Percentiles rank a stretch among this genome's conserved stretches.
Conservation (phyloP, 1,284 basidiomycete genomes). For the Xerocomus tenax region DNA sequence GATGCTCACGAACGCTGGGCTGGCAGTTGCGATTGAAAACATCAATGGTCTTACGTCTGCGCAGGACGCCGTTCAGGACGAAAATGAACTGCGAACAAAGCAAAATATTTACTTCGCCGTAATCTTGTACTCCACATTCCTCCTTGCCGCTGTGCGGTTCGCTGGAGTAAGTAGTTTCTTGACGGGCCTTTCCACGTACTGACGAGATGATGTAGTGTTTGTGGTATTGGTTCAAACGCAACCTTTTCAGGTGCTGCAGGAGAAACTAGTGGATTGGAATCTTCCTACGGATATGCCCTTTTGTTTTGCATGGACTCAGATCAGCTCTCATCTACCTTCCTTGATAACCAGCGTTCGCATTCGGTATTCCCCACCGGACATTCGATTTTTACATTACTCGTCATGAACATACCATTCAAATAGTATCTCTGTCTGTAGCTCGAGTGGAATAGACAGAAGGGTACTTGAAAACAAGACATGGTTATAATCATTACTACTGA, state of each 20-base stretch:
- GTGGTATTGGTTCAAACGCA: slow-evolving; percentile 75
- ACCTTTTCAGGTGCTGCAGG: slow-evolving; percentile 74
- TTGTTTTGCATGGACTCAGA: slow-evolving; percentile 25
- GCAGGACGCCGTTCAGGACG: slow-evolving; percentile 36
- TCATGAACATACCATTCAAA: slow-evolving; percentile 13
- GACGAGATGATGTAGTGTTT: slow-evolving; percentile 48
- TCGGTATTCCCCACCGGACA: slow-evolving; percentile 18
- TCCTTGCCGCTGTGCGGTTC: slow-evolving; percentile 73
- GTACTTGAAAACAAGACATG: slow-evolving; percentile 17
- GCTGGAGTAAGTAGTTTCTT: slow-evolving; percentile 53
- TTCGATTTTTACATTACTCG: slow-evolving; percentile 22
- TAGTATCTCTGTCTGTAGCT: slow-evolving; percentile 20
- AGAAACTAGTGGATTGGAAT: slow-evolving; percentile 41
- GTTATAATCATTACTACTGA: slow-evolving; percentile 6
- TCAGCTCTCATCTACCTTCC: slow-evolving; percentile 30
- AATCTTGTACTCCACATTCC: slow-evolving; percentile 88
- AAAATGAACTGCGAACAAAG: slow-evolving; percentile 43
- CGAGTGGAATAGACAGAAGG: slow-evolving; percentile 21
- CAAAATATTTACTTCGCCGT: slow-evolving; percentile 77
- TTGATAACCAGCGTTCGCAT: slow-evolving; percentile 21
- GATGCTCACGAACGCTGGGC: slow-evolving; percentile 75
- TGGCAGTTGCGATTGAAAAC: slow-evolving; percentile 79
- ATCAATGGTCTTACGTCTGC: slow-evolving; percentile 64
- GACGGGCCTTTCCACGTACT: slow-evolving; percentile 5
- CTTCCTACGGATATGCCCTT: slow-evolving; percentile 10